These are phyloP conservation scores for Tephrocybe sp. DNA, from an alignment of 768 basidiomycete genomes.

Conservation along the genomic window DNA sequence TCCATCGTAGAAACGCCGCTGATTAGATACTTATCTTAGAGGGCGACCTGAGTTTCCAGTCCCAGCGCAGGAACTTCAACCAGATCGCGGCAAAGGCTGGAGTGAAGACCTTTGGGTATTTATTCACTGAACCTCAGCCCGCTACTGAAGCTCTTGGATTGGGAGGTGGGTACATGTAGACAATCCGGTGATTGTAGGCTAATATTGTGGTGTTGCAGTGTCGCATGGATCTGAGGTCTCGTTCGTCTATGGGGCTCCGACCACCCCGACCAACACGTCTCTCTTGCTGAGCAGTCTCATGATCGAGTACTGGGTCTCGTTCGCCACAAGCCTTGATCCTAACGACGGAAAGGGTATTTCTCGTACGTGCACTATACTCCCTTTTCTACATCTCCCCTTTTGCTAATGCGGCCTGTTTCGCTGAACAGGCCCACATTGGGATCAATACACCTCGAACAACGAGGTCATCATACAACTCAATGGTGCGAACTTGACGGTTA, in stretches of 20 bases:
- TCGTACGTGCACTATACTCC: slow-evolving; percentile 22
- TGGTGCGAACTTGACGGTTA: slow-evolving; percentile 24
- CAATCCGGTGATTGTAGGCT: background rate
- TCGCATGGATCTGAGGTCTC: slow-evolving; percentile 28
- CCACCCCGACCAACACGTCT: slow-evolving; percentile 16
- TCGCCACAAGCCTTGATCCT: slow-evolving; percentile 42
- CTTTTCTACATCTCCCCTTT: background rate
- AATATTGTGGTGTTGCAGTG: slow-evolving; percentile 17
- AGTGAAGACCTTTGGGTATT: slow-evolving; percentile 34
- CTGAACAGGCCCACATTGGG: slow-evolving; percentile 22
- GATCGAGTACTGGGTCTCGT: slow-evolving; percentile 49
- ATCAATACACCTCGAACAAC: slow-evolving; percentile 17
- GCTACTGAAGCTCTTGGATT: slow-evolving; percentile 2
- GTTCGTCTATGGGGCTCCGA: slow-evolving; percentile 29
- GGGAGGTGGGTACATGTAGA: slow-evolving; percentile 10
- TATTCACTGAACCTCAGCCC: slow-evolving; percentile 37
- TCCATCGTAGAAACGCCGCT: background rate
- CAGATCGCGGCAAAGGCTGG: slow-evolving; percentile 30
- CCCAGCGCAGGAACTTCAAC: slow-evolving; percentile 33
- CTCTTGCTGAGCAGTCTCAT: slow-evolving; percentile 30
- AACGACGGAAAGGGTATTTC: slow-evolving; percentile 38
- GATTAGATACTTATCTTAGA: slow-evolving; percentile 5
- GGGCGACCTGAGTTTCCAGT: slow-evolving; percentile 36
- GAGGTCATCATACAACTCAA: slow-evolving; percentile 26
- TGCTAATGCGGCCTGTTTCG: background rate